Evolutionary conservation across 306 rosid species (phyloP).

Genomic region (cucumber (Cucumis sativus)): DNA sequence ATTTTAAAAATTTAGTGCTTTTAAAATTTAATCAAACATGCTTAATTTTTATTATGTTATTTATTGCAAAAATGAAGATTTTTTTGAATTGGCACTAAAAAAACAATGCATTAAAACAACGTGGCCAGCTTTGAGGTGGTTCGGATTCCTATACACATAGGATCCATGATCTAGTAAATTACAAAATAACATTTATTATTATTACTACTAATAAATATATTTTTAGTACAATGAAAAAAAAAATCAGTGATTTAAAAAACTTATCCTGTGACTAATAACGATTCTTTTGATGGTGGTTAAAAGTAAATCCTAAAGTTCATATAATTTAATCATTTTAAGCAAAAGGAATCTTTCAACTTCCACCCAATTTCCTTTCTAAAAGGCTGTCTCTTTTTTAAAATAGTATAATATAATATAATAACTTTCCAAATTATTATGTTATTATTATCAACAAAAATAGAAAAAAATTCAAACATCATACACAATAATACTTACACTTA

Average conservation of each 20-base stretch:
- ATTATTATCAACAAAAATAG: neutral
- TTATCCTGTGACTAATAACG: neutral
- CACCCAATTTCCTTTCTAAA: neutral
- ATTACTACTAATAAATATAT: neutral
- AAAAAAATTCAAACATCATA: too few species aligned
- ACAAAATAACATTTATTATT: neutral
- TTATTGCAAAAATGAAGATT: neutral
- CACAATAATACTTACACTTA: too few species aligned
- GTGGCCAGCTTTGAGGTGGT: slow-evolving; percentile 7
- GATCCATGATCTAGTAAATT: neutral
- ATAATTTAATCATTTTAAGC: too few species aligned
- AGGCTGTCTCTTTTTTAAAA: too few species aligned
- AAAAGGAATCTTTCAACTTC: neutral
- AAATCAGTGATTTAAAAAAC: too few species aligned
- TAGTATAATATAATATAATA: neutral
- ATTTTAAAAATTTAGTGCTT: too few species aligned
- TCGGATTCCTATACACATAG: slow-evolving; percentile 3
- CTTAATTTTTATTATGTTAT: too few species aligned
- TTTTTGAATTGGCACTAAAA: neutral
- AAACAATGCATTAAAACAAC: neutral
- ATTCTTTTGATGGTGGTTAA: neutral
- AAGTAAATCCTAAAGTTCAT: neutral
- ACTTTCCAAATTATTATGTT: neutral
- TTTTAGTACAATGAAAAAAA: neutral
- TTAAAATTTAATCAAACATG: too few species aligned